Base-by-base conservation (phyloP, 352 stramenopile genomes). In the Phytophthora vignae region DNA sequence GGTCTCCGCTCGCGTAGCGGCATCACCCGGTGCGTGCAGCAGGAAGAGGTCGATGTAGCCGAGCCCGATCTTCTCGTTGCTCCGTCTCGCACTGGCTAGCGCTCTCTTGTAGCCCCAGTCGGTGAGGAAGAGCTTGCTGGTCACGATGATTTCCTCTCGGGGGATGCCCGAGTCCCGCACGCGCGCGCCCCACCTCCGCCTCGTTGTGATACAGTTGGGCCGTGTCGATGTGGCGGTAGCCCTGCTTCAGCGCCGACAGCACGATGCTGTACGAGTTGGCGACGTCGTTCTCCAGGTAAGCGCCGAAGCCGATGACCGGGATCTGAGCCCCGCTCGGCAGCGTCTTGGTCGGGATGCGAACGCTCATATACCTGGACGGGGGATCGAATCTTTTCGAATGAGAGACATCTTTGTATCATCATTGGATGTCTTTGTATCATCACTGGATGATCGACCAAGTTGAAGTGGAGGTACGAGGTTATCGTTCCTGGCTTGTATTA, bases 151-250 rank as follows among this genome's bases (percentile, higher is more conserved):
- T 19, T 96, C 76, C 12, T 88, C 73, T 25, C 90, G 83, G 14
- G 79, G 74, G 8, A 98, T 72, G 6, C 90, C 87, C 0, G 89
- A 90, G 53, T 98, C 92, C 27, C 59, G 55, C 8, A 94, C 71
- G n/a, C 14, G 80, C 93, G 9, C 74, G 69, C 15, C 92, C 92
- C 8, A 98, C 92, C 6, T 90, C 88, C 2, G 49, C 74, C 58
- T 98, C 90, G 69, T 98, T 98, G 44, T 89, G 56, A 69, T 98
- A 98, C 10, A 88, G 57, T 48, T 96, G 79, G 2, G 92, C 94
- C 6, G 89, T 93, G 71, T 98, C 92, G 61, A 98, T 96, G 63
- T 97, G 90, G n/a, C 92, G 80, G 69, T 97, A 97, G 53, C 92
- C 92, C 12, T 94, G 70, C 49, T 90, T 71, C 21, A 98, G 70